phyloP scores from a whole-genome alignment of 208 protist genomes.

The Wallacemonas collosoma region DNA sequence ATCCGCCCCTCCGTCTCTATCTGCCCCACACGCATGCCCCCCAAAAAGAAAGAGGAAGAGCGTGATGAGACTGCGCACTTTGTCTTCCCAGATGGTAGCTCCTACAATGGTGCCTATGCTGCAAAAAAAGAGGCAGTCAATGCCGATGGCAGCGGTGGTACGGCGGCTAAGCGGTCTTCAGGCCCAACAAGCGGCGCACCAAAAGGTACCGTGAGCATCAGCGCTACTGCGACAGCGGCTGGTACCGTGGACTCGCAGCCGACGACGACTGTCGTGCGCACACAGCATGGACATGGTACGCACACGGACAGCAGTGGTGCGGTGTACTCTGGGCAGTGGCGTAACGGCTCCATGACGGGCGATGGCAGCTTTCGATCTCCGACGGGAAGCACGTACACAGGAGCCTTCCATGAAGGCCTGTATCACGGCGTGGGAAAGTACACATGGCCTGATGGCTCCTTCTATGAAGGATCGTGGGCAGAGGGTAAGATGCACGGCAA shows the following conservation, averaged over 20 bases:
- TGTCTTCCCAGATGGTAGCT: constrained; percentile 65
- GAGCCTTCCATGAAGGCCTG: constrained; percentile 48
- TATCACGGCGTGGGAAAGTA: constrained; percentile 80
- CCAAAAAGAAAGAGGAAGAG: constrained; percentile 73
- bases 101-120: constrained; percentile 61
- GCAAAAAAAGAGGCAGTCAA: constrained; percentile 23
- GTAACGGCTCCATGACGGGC: constrained; percentile 73
- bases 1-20: neutral
- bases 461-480: constrained; percentile 85
- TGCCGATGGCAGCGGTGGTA: constrained; percentile 17
- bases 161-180: neutral
- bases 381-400: constrained; percentile 63
- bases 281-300: constrained; percentile 29
- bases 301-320: constrained; percentile 63
- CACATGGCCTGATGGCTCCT: constrained; percentile 87
- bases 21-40: constrained; percentile 29
- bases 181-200: neutral
- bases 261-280: constrained; percentile 8
- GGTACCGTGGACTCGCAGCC: neutral
- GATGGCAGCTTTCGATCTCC: constrained; percentile 52
- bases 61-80: constrained; percentile 61
- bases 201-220: neutral
- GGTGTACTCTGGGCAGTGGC: constrained; percentile 86
- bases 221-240: neutral
- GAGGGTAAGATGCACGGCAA: constrained; percentile 82